Percentiles rank a stretch among this genome's conserved stretches.
phyloP scores from a whole-genome alignment of 176 grass and related monocot genomes.

The Miscanthus lutarioriparius region DNA sequence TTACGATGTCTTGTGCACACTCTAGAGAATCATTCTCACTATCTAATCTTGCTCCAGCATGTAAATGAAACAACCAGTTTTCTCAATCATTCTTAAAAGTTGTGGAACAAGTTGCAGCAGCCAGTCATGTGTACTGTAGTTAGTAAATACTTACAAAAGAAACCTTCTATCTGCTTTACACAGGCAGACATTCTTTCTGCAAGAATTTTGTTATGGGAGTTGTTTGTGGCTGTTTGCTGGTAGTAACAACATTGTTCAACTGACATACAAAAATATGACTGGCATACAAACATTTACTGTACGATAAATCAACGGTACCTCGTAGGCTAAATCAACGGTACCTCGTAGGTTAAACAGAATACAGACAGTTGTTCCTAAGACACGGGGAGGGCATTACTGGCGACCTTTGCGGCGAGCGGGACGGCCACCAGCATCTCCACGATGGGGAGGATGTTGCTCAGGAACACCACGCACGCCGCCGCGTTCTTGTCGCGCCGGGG shows the following conservation, averaged over 20 bases:
- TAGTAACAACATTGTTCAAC: neutral
- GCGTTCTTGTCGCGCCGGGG: constrained; percentile 24
- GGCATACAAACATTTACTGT: neutral
- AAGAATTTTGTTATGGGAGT: neutral
- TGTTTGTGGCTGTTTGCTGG: neutral
- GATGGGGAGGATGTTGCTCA: constrained; percentile 35
- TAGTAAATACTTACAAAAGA: too few relatives aligned
- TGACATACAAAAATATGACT: neutral
- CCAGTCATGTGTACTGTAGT: too few relatives aligned
- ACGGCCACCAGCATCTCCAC: constrained; percentile 46
- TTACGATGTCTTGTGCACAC: too few relatives aligned
- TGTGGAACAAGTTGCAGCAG: too few relatives aligned
- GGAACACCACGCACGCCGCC: constrained; percentile 22
- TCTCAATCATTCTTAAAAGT: too few relatives aligned
- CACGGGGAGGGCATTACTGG: neutral
- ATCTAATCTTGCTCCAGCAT: too few relatives aligned
- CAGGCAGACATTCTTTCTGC: neutral
- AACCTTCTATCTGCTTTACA: too few relatives aligned
- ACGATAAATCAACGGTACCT: neutral
- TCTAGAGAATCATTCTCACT: too few relatives aligned
- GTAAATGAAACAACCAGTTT: too few relatives aligned
- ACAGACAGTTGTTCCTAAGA: neutral
- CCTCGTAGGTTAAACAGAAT: neutral
- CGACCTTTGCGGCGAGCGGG: constrained; percentile 32
- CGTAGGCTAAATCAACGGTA: neutral